These are phyloP conservation scores for Boletellus ananas DNA, from an alignment of 768 basidiomycete genomes.

Conservation along the genomic window DNA sequence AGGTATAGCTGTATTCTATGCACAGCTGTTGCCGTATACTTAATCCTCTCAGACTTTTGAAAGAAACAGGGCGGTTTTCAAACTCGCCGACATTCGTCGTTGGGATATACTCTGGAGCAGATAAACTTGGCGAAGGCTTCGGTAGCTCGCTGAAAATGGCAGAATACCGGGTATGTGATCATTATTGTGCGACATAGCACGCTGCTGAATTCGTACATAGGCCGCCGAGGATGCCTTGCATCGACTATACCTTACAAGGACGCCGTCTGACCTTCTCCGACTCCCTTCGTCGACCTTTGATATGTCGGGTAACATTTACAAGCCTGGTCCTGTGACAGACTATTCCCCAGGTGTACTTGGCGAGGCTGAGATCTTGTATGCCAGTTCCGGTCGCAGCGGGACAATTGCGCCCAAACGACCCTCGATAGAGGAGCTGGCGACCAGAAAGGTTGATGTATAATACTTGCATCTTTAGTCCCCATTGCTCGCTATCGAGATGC, in stretches of 20 bases:
- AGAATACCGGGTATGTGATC: conserved; percentile 70
- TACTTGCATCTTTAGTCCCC: conserved; percentile 26
- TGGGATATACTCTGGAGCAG: conserved; percentile 82
- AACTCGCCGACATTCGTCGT: conserved; percentile 93
- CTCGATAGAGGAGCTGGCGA: conserved; percentile 22
- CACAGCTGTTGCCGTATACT: background rate
- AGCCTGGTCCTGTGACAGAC: conserved; percentile 38
- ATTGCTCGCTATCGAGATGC: conserved; percentile 14
- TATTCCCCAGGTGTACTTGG: conserved; percentile 56
- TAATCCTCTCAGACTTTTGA: conserved; percentile 58
- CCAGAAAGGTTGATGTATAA: conserved; percentile 25
- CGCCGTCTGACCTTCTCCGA: conserved; percentile 62
- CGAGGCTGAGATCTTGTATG: conserved; percentile 64
- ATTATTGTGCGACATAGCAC: background rate
- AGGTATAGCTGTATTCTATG: conserved; percentile 40
- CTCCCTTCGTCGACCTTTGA: conserved; percentile 78
- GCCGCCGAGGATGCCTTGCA: conserved; percentile 85
- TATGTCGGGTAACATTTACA: conserved; percentile 52
- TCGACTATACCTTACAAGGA: conserved; percentile 76
- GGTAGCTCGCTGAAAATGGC: conserved; percentile 94
- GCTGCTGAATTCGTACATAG: conserved; percentile 32
- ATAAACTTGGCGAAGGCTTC: conserved; percentile 91
- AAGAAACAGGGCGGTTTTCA: conserved; percentile 88
- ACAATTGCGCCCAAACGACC: conserved; percentile 31
- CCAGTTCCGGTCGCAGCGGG: conserved; percentile 59